A percentile compares a stretch with the other conserved stretches of the same genome.
Conservation (phyloP, 352 stramenopile genomes). For the Globisporangium alternatum region DNA sequence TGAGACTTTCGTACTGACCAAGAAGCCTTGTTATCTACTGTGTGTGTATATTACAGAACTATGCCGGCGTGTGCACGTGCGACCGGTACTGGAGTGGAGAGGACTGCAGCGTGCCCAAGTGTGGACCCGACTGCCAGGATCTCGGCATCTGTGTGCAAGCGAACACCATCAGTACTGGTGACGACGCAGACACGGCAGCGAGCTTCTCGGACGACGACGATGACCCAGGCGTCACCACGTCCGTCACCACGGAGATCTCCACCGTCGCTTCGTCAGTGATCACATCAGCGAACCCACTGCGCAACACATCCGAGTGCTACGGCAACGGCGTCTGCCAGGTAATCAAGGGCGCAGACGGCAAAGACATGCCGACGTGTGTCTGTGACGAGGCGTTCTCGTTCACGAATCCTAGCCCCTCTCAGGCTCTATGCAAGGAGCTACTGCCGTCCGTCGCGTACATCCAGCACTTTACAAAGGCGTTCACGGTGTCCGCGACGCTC, state of each 20-base stretch:
- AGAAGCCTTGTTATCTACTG: not conserved
- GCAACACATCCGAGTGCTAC: conserved; percentile 67
- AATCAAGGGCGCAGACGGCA: conserved; percentile 11
- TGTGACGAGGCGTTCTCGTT: conserved; percentile 71
- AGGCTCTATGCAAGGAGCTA: conserved; percentile 64
- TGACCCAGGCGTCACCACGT: not conserved
- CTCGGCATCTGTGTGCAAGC: conserved; percentile 37
- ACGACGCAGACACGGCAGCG: not conserved
- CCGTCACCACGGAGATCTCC: conserved; percentile 16
- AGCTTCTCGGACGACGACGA: not conserved
- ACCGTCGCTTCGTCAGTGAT: conserved; percentile 9
- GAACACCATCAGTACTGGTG: not conserved
- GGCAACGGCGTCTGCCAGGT: conserved; percentile 66
- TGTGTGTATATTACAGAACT: conserved; percentile 25
- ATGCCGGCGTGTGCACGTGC: conserved; percentile 64
- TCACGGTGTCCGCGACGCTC: conserved; percentile 33
- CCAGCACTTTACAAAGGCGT: conserved; percentile 48
- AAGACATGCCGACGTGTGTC: conserved; percentile 38
- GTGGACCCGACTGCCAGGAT: conserved; percentile 67
- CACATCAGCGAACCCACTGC: conserved; percentile 29
- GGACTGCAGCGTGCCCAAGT: conserved; percentile 70
- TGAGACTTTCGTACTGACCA: not conserved
- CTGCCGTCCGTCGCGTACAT: conserved; percentile 58
- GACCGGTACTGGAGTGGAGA: conserved; percentile 75
- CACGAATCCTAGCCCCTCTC: conserved; percentile 28